phyloP scores from a whole-genome alignment of 2,329 filamentous ascomycete species.

The Cylindrodendrum hubeiense region DNA sequence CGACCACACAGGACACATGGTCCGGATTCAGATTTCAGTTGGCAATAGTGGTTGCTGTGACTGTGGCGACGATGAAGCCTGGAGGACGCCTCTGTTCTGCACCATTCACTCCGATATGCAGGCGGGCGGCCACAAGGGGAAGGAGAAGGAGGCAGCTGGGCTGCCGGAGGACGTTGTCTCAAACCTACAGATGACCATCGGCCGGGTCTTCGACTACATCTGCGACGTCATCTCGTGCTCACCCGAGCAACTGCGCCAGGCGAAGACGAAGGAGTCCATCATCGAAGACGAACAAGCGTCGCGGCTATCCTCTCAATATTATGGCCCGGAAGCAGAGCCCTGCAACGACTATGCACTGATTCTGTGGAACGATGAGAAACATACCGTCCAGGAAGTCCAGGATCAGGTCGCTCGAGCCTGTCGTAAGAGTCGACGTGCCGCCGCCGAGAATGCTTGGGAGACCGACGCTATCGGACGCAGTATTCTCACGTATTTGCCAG shows the following conservation, averaged over 20 bases:
- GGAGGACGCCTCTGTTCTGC: slow-evolving; percentile 88
- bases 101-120: slow-evolving; percentile 84
- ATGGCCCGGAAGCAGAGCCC: slow-evolving; percentile 68
- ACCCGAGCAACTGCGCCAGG: slow-evolving; percentile 90
- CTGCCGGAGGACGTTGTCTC: slow-evolving; percentile 82
- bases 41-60: slow-evolving; percentile 98
- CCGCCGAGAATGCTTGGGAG: slow-evolving; percentile 82
- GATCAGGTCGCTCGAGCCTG: slow-evolving; percentile 94
- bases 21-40: slow-evolving; percentile 87
- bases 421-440: slow-evolving; percentile 76
- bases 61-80: slow-evolving; percentile 95
- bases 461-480: slow-evolving; percentile 90
- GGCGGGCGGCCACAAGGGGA: slow-evolving; percentile 67
- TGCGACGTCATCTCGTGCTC: slow-evolving; percentile 99
- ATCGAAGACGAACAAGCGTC: slow-evolving; percentile 84
- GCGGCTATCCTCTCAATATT: slow-evolving; percentile 76
- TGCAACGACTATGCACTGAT: slow-evolving; percentile 81
- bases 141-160: slow-evolving; percentile 69
- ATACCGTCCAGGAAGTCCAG: slow-evolving; percentile 91
- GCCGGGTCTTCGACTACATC: slow-evolving; percentile 89
- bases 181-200: slow-evolving; percentile 87
- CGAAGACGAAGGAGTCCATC: slow-evolving; percentile 87
- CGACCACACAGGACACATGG: slow-evolving; percentile 93
- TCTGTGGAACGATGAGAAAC: slow-evolving; percentile 99
- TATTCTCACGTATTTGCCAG: slow-evolving; percentile 80